Base-by-base conservation (phyloP, 176 grass and related monocot genomes). In the Carex littledalei region DNA sequence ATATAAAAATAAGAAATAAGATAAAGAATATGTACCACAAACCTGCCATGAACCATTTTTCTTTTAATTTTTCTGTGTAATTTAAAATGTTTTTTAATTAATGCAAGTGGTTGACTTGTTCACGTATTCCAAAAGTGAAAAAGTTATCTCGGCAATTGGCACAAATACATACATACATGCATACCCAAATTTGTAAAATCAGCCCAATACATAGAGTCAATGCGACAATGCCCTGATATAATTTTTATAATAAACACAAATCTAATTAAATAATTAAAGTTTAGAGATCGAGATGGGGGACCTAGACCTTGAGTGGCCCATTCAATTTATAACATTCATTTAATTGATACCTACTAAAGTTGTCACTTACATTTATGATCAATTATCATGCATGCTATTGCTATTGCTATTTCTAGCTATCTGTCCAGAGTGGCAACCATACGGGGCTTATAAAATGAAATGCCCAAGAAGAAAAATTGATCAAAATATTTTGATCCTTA, bases 121-220 rank as follows among this genome's bases (percentile, higher is more conserved):
- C n/a, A 21, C 69, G 5, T 47, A 73, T 22, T 73, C 17, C 41
- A 73, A 50, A 73, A 49, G n/a, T 5, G 41, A 73, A 73, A 73
- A 21, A 47, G 9, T 12, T 13, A 16, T 21, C 16, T 45, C 37
- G 37, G 37, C 8, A 34, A 50, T 49, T 73, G n/a, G 0, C 39
- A 50, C 43, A 49, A n/a, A 0, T 49, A 34, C 32, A 34, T 34
- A 26, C 3, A 34, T 34, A 34, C 32, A 34, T 34, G 2, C 32
- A 34, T 34, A 34, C 32, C 32, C 32, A 34, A 34, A 34, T 34
- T 34, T 34, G 32, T 34, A 34, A 34, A 49, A 75, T 52, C 71
- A 75, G 10, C 11, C 20, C 71, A 53, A 50, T 75, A 52, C 72
- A 77, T 31, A 77, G 45, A 77, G 72, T 77, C 72, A 77, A 77